These are phyloP conservation scores for Boletus smithii DNA, from an alignment of 1,284 basidiomycete species.

Conservation along the genomic window DNA sequence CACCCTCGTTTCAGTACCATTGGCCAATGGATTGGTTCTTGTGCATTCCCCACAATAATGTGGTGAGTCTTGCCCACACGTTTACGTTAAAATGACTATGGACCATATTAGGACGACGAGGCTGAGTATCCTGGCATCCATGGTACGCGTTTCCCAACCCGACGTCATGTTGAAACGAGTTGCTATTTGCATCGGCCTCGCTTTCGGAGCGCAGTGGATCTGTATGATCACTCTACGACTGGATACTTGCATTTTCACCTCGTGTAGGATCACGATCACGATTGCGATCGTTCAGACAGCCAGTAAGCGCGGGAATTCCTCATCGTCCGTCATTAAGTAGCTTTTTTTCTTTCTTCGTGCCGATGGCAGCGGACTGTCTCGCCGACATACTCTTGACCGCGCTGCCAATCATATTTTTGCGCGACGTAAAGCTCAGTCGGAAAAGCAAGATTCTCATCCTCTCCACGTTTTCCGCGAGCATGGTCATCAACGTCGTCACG, in stretches of 20 bases:
- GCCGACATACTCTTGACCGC: conserved; percentile 7
- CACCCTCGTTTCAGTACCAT: not conserved
- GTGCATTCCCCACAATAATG: conserved; percentile 12
- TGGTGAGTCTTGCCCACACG: conserved; percentile 6
- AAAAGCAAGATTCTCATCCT: conserved; percentile 7
- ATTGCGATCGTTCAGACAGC: conserved; percentile 11
- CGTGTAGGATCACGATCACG: conserved; percentile 2
- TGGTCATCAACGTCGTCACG: conserved; percentile 14
- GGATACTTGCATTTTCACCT: not conserved
- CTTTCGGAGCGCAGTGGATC: conserved; percentile 16
- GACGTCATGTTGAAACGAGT: conserved; percentile 1
- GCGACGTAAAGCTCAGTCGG: conserved; percentile 4
- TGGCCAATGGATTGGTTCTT: conserved; percentile 7
- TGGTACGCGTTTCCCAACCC: conserved; percentile 15
- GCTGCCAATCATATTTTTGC: conserved; percentile 9
- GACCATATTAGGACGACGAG: conserved; percentile 11
- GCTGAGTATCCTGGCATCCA: conserved; percentile 16
- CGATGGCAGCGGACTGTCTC: conserved; percentile 10
- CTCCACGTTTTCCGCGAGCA: conserved; percentile 14
- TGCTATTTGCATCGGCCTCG: conserved; percentile 5
- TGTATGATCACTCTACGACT: conserved; percentile 9
- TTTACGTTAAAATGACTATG: not conserved
- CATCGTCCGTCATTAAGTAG: too few species aligned
- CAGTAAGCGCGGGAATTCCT: conserved; percentile 4
- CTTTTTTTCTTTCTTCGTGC: not conserved